phyloP scores from a whole-genome alignment of 441 rosid genomes.

The Caryocar brasiliense region DNA sequence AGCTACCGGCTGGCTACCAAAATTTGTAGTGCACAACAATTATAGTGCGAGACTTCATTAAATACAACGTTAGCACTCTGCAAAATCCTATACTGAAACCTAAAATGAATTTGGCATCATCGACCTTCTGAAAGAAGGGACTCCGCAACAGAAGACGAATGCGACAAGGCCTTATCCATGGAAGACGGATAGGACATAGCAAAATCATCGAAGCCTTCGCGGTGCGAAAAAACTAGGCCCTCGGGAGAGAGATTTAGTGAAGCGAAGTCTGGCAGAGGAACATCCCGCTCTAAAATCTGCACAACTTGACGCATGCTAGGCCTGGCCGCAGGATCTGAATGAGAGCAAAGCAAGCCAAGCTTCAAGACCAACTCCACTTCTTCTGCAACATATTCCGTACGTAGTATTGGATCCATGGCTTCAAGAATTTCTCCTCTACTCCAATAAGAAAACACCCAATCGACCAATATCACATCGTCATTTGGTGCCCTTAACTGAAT shows the following conservation, averaged over 20 bases:
- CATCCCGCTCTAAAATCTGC: constrained; percentile 22
- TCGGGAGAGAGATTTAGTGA: constrained; percentile 2
- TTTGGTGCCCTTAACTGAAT: not conserved
- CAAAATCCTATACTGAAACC: too few relatives aligned
- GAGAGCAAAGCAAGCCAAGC: constrained; percentile 38
- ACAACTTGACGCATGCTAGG: constrained; percentile 32
- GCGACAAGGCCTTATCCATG: not conserved
- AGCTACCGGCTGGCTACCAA: too few relatives aligned
- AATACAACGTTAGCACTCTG: too few relatives aligned
- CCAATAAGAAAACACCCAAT: constrained; percentile 30
- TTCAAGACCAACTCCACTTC: constrained; percentile 37
- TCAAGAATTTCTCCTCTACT: constrained; percentile 20
- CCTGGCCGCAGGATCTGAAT: constrained; percentile 21
- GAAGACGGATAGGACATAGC: constrained; percentile 7
- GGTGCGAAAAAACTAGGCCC: not conserved
- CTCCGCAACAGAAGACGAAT: constrained; percentile 3
- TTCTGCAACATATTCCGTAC: constrained; percentile 14
- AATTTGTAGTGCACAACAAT: too few relatives aligned
- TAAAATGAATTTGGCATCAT: too few relatives aligned
- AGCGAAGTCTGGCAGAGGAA: constrained; percentile 20
- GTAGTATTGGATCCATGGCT: constrained; percentile 28
- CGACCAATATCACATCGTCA: constrained; percentile 19
- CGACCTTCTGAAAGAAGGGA: constrained; percentile 2
- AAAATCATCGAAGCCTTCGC: constrained; percentile 9
- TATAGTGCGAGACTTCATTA: too few relatives aligned